These are phyloP conservation scores for Macrophomina phaseolina DNA, from an alignment of 2,329 filamentous ascomycete species.

Conservation along the genomic window DNA sequence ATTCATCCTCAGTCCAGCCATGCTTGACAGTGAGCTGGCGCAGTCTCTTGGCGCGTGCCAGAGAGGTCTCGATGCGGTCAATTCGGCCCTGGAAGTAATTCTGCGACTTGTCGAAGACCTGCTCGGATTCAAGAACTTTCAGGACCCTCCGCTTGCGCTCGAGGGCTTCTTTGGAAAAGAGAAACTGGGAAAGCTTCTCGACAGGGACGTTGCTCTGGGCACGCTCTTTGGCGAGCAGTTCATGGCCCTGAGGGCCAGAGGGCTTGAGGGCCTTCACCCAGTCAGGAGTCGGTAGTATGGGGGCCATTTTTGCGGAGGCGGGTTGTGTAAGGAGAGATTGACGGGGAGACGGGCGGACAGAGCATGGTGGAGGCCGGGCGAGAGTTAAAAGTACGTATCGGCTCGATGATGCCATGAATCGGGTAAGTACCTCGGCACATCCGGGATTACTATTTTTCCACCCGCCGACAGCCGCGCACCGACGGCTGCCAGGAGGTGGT, in stretches of 20 bases:
- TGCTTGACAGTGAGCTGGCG: constrained; percentile 69
- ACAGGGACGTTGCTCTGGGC: constrained; percentile 70
- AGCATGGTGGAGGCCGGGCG: background rate
- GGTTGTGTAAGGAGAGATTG: background rate
- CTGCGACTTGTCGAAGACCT: constrained; percentile 77
- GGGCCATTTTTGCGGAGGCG: constrained; percentile 11
- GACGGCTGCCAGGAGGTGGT: background rate
- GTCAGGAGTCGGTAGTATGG: constrained; percentile 52
- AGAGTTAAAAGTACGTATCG: constrained; percentile 26
- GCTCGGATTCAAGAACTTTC: constrained; percentile 68
- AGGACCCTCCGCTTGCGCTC: constrained; percentile 66
- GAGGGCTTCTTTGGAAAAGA: constrained; percentile 71
- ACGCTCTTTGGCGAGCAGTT: constrained; percentile 72
- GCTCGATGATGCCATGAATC: constrained; percentile 23
- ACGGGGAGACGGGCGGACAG: background rate
- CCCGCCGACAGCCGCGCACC: constrained; percentile 21
- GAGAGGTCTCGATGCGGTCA: constrained; percentile 70
- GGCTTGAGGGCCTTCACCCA: constrained; percentile 73
- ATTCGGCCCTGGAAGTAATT: constrained; percentile 76
- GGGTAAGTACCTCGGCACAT: constrained; percentile 18
- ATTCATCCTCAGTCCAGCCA: constrained; percentile 71
- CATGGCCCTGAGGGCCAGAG: constrained; percentile 69
- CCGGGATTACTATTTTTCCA: constrained; percentile 6
- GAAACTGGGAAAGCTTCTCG: constrained; percentile 69
- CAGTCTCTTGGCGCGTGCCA: constrained; percentile 73